phyloP scores from a whole-genome alignment of 1,284 basidiomycete genomes.

The Ganoderma sinense region DNA sequence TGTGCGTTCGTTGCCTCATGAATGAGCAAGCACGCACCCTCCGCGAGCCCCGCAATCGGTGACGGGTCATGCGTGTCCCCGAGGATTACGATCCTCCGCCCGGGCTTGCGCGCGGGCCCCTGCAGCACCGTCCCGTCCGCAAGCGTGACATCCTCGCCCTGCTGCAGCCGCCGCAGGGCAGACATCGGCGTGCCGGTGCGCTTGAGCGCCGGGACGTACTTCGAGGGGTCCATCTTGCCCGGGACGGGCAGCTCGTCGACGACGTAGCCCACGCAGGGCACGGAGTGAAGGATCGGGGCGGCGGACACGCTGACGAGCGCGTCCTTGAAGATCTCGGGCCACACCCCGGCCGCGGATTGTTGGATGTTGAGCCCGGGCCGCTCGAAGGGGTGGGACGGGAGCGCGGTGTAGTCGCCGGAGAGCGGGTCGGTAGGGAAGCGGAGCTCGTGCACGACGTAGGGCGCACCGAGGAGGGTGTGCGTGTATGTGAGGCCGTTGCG shows the following conservation, averaged over 20 bases:
- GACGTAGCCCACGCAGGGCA: conserved; percentile 87
- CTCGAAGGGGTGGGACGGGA: conserved; percentile 64
- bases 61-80: conserved; percentile 87
- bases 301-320: conserved; percentile 77
- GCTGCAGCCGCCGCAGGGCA: conserved; percentile 74
- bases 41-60: conserved; percentile 62
- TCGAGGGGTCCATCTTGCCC: conserved; percentile 74
- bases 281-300: conserved; percentile 84
- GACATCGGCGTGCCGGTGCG: conserved; percentile 79
- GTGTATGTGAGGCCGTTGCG: conserved; percentile 79
- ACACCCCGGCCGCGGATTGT: conserved; percentile 65
- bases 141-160: conserved; percentile 73
- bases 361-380: conserved; percentile 72
- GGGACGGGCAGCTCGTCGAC: conserved; percentile 80
- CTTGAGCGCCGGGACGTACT: conserved; percentile 70
- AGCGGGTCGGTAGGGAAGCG: conserved; percentile 65
- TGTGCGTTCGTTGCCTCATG: conserved; percentile 95
- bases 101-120: conserved; percentile 73
- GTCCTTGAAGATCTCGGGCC: conserved; percentile 74
- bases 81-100: conserved; percentile 80
- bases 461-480: conserved; percentile 70
- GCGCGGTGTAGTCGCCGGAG: conserved; percentile 53
- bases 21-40: conserved; percentile 70
- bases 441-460: conserved; percentile 92
- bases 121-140: conserved; percentile 80